phyloP scores from a whole-genome alignment of 176 grass and related monocot species.

The Otatea glauca region DNA sequence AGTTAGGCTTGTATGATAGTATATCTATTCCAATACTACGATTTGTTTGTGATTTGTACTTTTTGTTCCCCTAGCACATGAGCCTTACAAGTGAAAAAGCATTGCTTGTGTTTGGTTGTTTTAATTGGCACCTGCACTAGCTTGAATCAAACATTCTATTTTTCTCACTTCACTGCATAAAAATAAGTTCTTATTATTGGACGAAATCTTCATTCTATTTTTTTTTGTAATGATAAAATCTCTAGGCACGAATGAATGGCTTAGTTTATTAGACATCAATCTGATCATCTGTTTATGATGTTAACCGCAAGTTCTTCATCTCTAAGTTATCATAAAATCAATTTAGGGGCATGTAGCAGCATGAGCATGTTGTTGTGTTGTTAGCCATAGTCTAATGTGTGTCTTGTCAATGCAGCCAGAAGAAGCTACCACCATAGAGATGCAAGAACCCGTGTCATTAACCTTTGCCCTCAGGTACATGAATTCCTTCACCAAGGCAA shows the following conservation, averaged over 20 bases:
- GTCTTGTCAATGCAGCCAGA: slow-evolving; percentile 58
- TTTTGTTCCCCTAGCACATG: not conserved
- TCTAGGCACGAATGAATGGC: not conserved
- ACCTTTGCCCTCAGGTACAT: slow-evolving; percentile 95
- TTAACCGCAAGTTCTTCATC: not conserved
- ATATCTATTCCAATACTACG: not conserved
- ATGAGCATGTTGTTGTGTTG: not conserved
- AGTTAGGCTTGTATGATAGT: not conserved
- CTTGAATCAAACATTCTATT: not conserved
- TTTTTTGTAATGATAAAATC: no score
- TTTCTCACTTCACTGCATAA: no score
- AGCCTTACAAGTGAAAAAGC: not conserved
- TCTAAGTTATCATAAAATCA: not conserved
- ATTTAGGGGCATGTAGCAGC: not conserved
- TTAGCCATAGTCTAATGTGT: not conserved
- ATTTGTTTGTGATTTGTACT: not conserved
- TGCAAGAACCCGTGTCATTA: slow-evolving; percentile 86
- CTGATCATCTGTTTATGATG: not conserved
- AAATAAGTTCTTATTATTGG: not conserved
- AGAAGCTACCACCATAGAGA: slow-evolving; percentile 80
- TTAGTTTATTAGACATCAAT: not conserved
- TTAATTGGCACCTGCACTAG: not conserved
- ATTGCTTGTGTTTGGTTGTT: not conserved
- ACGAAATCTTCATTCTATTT: not conserved
- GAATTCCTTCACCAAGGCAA: slow-evolving; percentile 97